Percentiles rank a stretch among this genome's conserved stretches.
Evolutionary conservation across 495 filamentous ascomycete genomes (phyloP).

Genomic region (Chaetomium tenue): DNA sequence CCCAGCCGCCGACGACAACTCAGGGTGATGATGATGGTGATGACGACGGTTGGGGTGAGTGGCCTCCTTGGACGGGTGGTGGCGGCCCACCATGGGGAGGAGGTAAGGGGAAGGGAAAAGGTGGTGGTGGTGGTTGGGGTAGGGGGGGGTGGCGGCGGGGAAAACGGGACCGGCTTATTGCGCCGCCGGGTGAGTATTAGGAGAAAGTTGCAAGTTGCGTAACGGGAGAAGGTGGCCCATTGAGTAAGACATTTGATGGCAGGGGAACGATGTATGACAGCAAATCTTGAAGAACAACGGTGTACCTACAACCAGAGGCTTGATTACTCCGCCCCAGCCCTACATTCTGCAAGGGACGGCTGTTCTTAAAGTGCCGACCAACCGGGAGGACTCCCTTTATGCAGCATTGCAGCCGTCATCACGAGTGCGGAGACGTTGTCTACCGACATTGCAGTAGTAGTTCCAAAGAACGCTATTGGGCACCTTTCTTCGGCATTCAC

Average conservation of each 20-base stretch:
- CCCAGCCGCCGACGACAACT: neutral
- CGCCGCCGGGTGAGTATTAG: neutral
- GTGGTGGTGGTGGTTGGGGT: too few relatives aligned
- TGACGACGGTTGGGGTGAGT: neutral
- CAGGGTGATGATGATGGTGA: neutral
- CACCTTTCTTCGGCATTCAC: neutral
- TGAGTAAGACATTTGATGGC: neutral
- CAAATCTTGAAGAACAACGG: neutral
- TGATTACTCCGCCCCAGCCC: neutral
- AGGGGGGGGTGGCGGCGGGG: slow-evolving; percentile 6
- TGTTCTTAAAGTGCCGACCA: neutral
- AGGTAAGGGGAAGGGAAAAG: slow-evolving; percentile 17
- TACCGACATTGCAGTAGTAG: neutral
- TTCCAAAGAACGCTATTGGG: neutral
- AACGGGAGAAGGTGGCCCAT: neutral
- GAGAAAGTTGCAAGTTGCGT: neutral
- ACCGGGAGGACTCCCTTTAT: neutral
- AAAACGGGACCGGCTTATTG: slow-evolving; percentile 1
- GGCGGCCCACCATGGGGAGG: slow-evolving; percentile 17
- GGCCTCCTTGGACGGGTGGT: neutral
- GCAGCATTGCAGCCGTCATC: neutral
- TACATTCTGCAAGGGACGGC: neutral
- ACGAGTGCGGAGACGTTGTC: neutral
- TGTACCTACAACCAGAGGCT: neutral
- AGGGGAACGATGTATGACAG: too few relatives aligned